These are phyloP conservation scores for Ilex asprella DNA, from an alignment of 257 asterid species.

Conservation along the genomic window DNA sequence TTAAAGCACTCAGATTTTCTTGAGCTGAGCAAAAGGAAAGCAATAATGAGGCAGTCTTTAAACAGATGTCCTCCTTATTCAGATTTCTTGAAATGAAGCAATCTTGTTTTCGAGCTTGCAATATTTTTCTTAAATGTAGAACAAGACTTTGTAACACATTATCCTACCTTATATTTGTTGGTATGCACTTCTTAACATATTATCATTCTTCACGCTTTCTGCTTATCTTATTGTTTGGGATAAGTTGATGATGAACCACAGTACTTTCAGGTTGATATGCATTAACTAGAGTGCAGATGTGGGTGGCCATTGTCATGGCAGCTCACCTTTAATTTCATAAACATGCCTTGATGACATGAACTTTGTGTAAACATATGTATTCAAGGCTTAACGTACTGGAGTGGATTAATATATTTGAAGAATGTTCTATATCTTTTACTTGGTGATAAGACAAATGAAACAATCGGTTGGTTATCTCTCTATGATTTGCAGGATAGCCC, in stretches of 20 bases:
- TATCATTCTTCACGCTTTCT: background rate
- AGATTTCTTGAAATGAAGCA: background rate
- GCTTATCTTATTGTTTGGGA: background rate
- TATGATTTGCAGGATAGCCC: constrained; percentile 49
- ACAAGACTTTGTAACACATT: background rate
- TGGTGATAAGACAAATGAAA: background rate
- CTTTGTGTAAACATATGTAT: background rate
- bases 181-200: background rate
- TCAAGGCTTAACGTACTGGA: too few species aligned
- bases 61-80: too few species aligned
- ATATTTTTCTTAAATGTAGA: background rate
- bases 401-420: too few species aligned
- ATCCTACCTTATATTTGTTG: background rate
- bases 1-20: background rate
- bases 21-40: background rate
- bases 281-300: too few species aligned
- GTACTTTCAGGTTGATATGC: background rate
- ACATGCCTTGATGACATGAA: background rate
- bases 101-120: background rate
- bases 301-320: background rate
- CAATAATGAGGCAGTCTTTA: too few species aligned
- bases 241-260: background rate
- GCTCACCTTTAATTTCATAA: background rate
- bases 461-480: constrained; percentile 10
- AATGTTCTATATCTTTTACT: constrained; percentile 1